Evolutionary conservation across 164 flowering plant genomes (phyloP).

Genomic region (Aristolochia contorta): DNA sequence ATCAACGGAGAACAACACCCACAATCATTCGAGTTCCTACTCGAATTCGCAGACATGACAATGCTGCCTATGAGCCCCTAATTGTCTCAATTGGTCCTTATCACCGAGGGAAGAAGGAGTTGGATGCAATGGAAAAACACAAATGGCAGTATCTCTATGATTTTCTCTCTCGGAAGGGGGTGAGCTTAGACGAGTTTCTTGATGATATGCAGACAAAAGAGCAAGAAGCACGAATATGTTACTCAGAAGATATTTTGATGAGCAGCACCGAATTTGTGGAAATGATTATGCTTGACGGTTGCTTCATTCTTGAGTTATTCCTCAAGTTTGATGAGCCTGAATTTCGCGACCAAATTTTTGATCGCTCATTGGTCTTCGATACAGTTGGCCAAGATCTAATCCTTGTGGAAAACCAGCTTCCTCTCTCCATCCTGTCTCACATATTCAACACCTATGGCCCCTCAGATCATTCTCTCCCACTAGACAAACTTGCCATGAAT

Average conservation of each 20-base stretch:
- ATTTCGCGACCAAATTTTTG: too few relatives aligned
- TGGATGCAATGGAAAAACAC: conserved; percentile 34
- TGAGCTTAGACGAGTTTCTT: conserved; percentile 16
- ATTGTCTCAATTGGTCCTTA: conserved; percentile 50
- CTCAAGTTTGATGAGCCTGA: not conserved
- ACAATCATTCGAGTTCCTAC: too few relatives aligned
- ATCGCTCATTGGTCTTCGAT: too few relatives aligned
- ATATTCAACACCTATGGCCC: too few relatives aligned
- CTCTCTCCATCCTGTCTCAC: not conserved
- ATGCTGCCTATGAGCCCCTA: too few relatives aligned
- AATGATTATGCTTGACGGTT: too few relatives aligned
- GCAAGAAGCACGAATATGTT: conserved; percentile 4
- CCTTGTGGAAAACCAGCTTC: too few relatives aligned
- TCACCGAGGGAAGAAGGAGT: conserved; percentile 29
- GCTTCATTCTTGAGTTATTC: conserved; percentile 2
- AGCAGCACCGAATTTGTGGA: not conserved
- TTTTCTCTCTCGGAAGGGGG: conserved; percentile 2
- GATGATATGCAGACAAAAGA: conserved; percentile 23
- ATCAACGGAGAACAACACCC: too few relatives aligned
- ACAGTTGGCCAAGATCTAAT: too few relatives aligned
- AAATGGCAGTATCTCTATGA: conserved; percentile 29
- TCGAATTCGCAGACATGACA: too few relatives aligned
- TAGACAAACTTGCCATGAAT: too few relatives aligned
- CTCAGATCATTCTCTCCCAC: too few relatives aligned
- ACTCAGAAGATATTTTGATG: not conserved